Evolutionary conservation across 371 early-diverging fungal genomes (phyloP).

Genomic region (Apophysomyces trapeziformis): DNA sequence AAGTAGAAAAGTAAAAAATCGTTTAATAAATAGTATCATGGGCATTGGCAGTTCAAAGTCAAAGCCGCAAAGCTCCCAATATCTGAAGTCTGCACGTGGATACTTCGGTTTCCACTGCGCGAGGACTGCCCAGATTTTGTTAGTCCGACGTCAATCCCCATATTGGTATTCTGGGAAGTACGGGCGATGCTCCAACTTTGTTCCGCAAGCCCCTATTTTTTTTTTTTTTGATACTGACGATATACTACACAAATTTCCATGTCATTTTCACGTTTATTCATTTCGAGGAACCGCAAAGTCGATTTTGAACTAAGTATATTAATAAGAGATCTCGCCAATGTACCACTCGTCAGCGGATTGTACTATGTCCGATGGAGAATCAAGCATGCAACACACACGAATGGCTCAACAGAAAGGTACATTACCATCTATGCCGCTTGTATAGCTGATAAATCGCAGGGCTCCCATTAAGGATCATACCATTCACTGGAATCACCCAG

Average conservation of each 20-base stretch:
- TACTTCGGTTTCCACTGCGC: too few species aligned
- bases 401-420: conserved; percentile 33
- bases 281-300: conserved; percentile 62
- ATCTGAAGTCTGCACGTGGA: too few species aligned
- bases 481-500: conserved; percentile 54
- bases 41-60: too few species aligned
- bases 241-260: conserved; percentile 11
- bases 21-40: too few species aligned
- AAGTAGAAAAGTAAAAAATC: too few species aligned
- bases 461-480: conserved; percentile 59
- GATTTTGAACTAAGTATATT: conserved; percentile 52
- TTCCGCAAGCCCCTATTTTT: background rate
- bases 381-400: conserved; percentile 29
- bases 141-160: too few species aligned
- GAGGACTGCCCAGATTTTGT: too few species aligned
- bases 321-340: conserved; percentile 64
- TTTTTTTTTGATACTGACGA: background rate
- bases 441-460: conserved; percentile 24
- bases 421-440: background rate
- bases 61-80: too few species aligned
- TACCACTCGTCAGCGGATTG: conserved; percentile 47
- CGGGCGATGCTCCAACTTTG: too few species aligned
- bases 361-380: conserved; percentile 39
- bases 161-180: too few species aligned
- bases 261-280: conserved; percentile 51